Conservation (phyloP, 2,329 filamentous ascomycete genomes). For the Colletotrichum truncatum region DNA sequence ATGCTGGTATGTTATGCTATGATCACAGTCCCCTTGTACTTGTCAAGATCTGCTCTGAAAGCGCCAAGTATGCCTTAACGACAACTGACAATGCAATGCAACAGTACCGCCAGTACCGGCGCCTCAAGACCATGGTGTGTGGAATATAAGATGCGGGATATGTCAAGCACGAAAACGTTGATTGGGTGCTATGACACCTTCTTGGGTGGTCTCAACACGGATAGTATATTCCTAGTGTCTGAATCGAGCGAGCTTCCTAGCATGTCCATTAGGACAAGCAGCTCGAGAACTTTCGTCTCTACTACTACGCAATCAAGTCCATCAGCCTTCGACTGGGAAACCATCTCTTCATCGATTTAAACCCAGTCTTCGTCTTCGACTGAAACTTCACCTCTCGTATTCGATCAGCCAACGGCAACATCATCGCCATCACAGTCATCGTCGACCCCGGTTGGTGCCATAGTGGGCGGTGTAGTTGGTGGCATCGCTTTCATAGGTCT, state of each 20-base stretch:
- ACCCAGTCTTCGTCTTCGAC: neutral
- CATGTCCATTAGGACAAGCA: neutral
- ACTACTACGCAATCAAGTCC: neutral
- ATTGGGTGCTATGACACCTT: neutral
- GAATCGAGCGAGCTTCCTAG: neutral
- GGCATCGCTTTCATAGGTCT: conserved; percentile 43
- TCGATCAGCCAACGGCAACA: neutral
- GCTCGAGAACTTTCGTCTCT: neutral
- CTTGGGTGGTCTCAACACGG: neutral
- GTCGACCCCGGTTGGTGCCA: conserved; percentile 37
- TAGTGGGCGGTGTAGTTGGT: conserved; percentile 47
- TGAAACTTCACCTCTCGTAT: neutral
- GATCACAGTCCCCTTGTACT: neutral
- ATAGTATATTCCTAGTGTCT: neutral
- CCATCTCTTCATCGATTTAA: too few species aligned
- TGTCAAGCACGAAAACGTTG: neutral
- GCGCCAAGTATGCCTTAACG: neutral
- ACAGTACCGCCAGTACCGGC: neutral
- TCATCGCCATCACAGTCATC: neutral
- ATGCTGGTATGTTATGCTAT: neutral
- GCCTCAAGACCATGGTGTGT: neutral
- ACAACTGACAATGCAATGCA: neutral
- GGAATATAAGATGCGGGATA: neutral
- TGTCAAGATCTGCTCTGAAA: neutral
- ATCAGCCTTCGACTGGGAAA: too few species aligned